A percentile compares a stretch with the other conserved stretches of the same genome.
Conservation (phyloP, 1,284 basidiomycete species). For the Leccinum holopus region DNA sequence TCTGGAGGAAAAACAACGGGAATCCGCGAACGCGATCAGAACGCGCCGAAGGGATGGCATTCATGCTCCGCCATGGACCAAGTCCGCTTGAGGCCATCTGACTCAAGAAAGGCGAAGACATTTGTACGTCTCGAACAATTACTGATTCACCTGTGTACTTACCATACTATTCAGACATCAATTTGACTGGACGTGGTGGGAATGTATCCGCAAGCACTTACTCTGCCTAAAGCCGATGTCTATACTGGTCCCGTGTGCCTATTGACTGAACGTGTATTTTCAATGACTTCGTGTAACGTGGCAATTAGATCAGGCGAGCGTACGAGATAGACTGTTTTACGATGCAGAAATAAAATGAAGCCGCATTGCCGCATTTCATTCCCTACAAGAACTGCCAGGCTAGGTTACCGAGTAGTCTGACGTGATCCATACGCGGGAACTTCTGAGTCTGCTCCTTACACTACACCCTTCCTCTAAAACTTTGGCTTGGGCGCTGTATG, state of each 20-base stretch:
- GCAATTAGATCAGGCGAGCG: slow-evolving; percentile 15
- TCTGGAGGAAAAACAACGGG: neutral
- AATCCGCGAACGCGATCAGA: neutral
- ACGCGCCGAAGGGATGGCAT: neutral
- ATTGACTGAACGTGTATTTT: slow-evolving; percentile 18
- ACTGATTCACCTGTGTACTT: slow-evolving; percentile 7
- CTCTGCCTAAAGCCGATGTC: slow-evolving; percentile 63
- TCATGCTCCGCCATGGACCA: neutral
- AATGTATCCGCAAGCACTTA: slow-evolving; percentile 92
- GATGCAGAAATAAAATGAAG: slow-evolving; percentile 17
- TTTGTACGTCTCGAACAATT: slow-evolving; percentile 59
- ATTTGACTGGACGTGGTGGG: slow-evolving; percentile 94
- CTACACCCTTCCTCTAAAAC: slow-evolving; percentile 10
- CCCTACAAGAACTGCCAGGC: neutral
- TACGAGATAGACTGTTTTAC: slow-evolving; percentile 20
- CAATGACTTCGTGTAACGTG: slow-evolving; percentile 3
- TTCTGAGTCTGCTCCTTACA: slow-evolving; percentile 34
- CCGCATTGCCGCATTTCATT: neutral
- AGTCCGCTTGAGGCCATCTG: neutral
- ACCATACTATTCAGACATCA: slow-evolving; percentile 57
- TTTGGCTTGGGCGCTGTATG: slow-evolving; percentile 4
- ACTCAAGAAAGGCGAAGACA: slow-evolving; percentile 80
- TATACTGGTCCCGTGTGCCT: slow-evolving; percentile 5
- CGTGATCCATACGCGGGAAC: slow-evolving; percentile 49
- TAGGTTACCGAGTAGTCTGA: neutral